Conservation (phyloP, 495 filamentous ascomycete genomes). For the Chaetomium tenue region DNA sequence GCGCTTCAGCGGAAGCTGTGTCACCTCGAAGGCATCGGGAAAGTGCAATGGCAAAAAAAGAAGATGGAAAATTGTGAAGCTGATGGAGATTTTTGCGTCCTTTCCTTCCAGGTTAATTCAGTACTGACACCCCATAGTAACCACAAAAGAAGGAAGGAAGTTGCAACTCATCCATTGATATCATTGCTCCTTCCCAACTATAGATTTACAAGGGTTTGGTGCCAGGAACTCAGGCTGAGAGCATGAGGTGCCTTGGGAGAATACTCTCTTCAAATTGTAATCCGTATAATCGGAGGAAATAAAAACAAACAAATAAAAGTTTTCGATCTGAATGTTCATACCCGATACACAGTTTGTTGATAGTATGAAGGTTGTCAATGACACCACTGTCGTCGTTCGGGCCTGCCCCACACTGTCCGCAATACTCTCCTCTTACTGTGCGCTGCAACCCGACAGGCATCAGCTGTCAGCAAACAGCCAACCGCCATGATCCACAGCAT, state of each 20-base stretch:
- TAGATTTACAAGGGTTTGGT: no score
- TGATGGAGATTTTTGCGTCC: background rate
- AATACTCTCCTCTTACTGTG: constrained; percentile 18
- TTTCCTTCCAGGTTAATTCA: background rate
- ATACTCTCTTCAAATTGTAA: no score
- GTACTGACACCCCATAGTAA: no score
- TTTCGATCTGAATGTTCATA: background rate
- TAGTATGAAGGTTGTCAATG: no score
- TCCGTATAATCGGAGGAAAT: no score
- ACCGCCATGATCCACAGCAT: constrained; percentile 11
- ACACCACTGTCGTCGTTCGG: no score
- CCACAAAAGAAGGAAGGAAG: background rate
- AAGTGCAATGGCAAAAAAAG: background rate
- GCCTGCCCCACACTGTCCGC: background rate
- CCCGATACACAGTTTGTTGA: no score
- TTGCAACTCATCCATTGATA: background rate
- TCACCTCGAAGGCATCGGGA: background rate
- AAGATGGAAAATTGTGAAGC: background rate
- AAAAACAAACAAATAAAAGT: no score
- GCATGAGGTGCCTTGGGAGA: no score
- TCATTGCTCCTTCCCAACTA: no score
- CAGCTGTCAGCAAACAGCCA: constrained; percentile 7
- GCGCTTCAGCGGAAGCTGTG: background rate
- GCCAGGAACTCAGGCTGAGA: no score
- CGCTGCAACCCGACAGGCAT: constrained; percentile 20